phyloP scores from a whole-genome alignment of 371 early-diverging fungal species.

The Syncephalastrum monosporum region DNA sequence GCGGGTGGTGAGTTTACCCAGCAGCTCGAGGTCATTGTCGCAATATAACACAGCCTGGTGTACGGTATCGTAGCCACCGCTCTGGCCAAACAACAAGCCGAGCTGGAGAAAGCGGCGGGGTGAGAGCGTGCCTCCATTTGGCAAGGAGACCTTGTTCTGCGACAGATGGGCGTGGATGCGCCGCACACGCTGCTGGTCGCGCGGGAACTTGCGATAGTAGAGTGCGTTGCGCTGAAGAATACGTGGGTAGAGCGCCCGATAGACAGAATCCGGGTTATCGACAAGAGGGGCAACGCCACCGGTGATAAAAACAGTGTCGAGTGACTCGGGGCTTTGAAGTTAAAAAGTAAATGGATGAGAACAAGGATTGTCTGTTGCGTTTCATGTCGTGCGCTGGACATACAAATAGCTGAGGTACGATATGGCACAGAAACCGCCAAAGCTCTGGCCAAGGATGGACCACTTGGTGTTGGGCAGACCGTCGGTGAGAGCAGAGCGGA shows the following conservation, averaged over 20 bases:
- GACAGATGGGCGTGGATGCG: conserved; percentile 57
- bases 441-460: conserved; percentile 67
- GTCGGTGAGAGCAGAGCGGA: conserved; percentile 55
- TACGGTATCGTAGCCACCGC: conserved; percentile 68
- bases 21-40: conserved; percentile 48
- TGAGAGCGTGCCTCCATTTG: conserved; percentile 68
- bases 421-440: conserved; percentile 73
- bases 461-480: conserved; percentile 33
- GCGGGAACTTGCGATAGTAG: conserved; percentile 66
- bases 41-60: conserved; percentile 58
- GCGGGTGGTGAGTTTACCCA: conserved; percentile 47
- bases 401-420: conserved; percentile 75
- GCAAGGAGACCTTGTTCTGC: conserved; percentile 43
- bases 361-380: not conserved
- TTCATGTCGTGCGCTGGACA: conserved; percentile 13
- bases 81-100: conserved; percentile 64
- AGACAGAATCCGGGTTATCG: conserved; percentile 63
- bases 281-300: conserved; percentile 75
- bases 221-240: conserved; percentile 60
- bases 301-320: conserved; percentile 67
- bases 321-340: conserved; percentile 53
- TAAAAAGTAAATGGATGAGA: not conserved
- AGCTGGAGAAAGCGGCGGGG: conserved; percentile 73
- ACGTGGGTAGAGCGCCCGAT: conserved; percentile 61
- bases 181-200: conserved; percentile 63